phyloP scores from a whole-genome alignment of 2,329 filamentous ascomycete species.

The Aspergillus novofumigatus region DNA sequence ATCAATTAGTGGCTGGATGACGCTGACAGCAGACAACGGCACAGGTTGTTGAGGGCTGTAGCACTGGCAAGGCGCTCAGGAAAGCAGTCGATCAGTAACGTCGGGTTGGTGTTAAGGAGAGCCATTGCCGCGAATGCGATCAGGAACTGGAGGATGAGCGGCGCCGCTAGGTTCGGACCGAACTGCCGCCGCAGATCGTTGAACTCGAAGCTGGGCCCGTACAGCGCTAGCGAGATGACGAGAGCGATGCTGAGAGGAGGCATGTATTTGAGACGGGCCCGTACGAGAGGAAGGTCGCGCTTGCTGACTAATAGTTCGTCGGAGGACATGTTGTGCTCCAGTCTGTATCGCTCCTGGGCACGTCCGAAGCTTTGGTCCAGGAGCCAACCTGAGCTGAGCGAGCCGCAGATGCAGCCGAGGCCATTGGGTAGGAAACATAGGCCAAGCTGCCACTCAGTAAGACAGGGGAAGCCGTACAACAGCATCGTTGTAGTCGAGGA shows the following conservation, averaged over 20 bases:
- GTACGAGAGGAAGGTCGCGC: constrained; percentile 4
- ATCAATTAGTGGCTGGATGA: constrained; percentile 30
- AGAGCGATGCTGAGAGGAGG: constrained; percentile 6
- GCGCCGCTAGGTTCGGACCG: constrained; percentile 27
- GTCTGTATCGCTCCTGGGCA: constrained; percentile 2
- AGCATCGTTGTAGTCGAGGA: constrained; percentile 41
- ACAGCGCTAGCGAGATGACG: constrained; percentile 20
- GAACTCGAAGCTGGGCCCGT: constrained; percentile 31
- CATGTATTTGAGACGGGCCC: constrained; percentile 4
- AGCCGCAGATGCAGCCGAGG: constrained; percentile 31
- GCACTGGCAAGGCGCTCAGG: constrained; percentile 32
- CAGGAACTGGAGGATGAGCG: constrained; percentile 37
- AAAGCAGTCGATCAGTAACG: constrained; percentile 37
- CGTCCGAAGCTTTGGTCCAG: constrained; percentile 9
- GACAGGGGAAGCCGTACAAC: constrained; percentile 25
- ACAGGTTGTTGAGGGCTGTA: constrained; percentile 35
- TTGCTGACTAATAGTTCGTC: background rate
- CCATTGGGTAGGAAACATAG: constrained; percentile 41
- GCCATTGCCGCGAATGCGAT: constrained; percentile 33
- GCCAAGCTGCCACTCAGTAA: constrained; percentile 40
- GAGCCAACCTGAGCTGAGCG: constrained; percentile 10
- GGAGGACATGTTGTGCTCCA: background rate
- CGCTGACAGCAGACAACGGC: constrained; percentile 34
- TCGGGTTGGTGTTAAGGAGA: constrained; percentile 33
- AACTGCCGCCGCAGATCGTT: constrained; percentile 26